Evolutionary conservation across 164 flowering plant species (phyloP), one percentile per base, ranked within the genome.

Genomic region (Chloranthus sessilifolius): DNA sequence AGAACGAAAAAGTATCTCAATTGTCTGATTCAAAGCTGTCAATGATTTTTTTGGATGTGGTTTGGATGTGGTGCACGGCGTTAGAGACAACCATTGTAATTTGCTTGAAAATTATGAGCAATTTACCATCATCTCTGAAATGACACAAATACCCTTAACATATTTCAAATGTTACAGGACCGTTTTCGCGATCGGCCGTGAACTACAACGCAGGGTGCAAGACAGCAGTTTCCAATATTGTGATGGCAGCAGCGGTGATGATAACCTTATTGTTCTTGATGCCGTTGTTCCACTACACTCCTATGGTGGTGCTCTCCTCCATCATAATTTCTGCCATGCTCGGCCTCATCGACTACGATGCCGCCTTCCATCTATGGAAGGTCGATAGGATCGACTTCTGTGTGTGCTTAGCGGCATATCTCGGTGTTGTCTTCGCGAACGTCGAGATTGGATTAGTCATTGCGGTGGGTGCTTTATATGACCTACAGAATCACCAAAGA

Each of bases 171-270:
- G 23, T 61, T 64, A 34, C 72, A 81, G 88, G 95, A 12, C 81
- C 91, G 16, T 83, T 86, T 57, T 86, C 91, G 10, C 35, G 88
- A 22, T 60, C 88, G 0, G 91, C 91, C 0, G 95, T 83, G 67
- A 86, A 83, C 56, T 78, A 65, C 79, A 83, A 79, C 46, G 86
- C 91, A 4, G 95, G 91, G n/a, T 77, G 86, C 71, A 81, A 76
- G 61, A 69, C 78, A 5, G 85, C 88, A 9, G 72, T 79, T 22
- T 83, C 95, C 1, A 86, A 86, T 75, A 76, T 81, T 14, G 91
- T 83, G 5, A 83, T 83, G 91, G 84, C 95, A 1, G 31, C 27
- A 0, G 86, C 81, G 0, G 81, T 86, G 53, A 74, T 83, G 82
- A 39, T 83, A 30, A 79, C 85, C 2, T 28, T 86, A 34, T 36